A percentile compares a stretch with the other conserved stretches of the same genome.
Evolutionary conservation across 495 filamentous ascomycete species (phyloP).

Genomic region (Cladorrhinum samala): DNA sequence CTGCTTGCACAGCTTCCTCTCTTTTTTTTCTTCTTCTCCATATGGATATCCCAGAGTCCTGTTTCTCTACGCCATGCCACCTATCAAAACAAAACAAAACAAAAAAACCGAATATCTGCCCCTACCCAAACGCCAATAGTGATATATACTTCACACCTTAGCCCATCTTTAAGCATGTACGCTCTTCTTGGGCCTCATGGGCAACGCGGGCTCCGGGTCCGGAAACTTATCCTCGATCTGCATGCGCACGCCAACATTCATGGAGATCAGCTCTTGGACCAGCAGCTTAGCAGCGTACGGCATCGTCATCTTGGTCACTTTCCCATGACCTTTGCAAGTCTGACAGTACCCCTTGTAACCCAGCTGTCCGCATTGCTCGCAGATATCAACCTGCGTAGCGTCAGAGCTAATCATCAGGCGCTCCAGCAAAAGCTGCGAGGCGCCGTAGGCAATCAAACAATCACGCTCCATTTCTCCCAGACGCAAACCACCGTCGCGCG

Average conservation of each 20-base stretch:
- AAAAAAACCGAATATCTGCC: background rate
- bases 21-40: too few relatives aligned
- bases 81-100: background rate
- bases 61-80: background rate
- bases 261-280: slow-evolving; percentile 92
- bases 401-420: slow-evolving; percentile 91
- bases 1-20: too few relatives aligned
- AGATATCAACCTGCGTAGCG: slow-evolving; percentile 84
- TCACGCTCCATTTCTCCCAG: slow-evolving; percentile 99
- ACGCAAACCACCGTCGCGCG: slow-evolving; percentile 83
- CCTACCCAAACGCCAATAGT: background rate
- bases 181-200: too few relatives aligned
- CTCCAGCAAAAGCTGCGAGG: slow-evolving; percentile 85
- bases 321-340: slow-evolving; percentile 73
- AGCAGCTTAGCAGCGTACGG: slow-evolving; percentile 98
- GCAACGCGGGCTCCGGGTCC: too few relatives aligned
- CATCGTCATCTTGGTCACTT: slow-evolving; percentile 85
- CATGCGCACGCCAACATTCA: slow-evolving; percentile 88
- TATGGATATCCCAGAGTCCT: background rate
- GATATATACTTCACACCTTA: background rate
- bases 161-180: background rate
- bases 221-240: slow-evolving; percentile 91
- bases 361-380: slow-evolving; percentile 87
- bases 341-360: slow-evolving; percentile 91
- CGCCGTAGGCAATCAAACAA: slow-evolving; percentile 93